Percentiles rank a stretch among this genome's conserved stretches.
phyloP scores from a whole-genome alignment of 352 stramenopile genomes.

The Nothophytophthora sp. region DNA sequence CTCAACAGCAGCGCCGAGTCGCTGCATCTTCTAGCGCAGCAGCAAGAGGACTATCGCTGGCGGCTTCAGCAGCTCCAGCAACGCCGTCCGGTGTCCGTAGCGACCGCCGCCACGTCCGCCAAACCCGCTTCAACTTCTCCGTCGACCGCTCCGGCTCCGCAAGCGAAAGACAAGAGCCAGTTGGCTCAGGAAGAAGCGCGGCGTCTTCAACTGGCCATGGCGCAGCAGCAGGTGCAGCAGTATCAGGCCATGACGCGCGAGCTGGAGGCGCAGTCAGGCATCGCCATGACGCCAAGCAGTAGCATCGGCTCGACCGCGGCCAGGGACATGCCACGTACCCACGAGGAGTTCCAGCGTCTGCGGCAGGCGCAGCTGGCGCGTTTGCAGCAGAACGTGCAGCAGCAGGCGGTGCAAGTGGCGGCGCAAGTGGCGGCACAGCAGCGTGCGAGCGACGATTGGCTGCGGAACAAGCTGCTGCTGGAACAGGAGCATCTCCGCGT shows the following conservation, averaged over 20 bases:
- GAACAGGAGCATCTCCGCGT: constrained; percentile 51
- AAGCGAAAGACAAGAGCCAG: constrained; percentile 8
- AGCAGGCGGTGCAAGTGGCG: constrained; percentile 31
- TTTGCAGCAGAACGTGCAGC: constrained; percentile 53
- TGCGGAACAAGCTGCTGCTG: constrained; percentile 41
- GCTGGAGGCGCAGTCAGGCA: constrained; percentile 15
- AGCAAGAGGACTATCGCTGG: constrained; percentile 42
- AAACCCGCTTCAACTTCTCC: constrained; percentile 39
- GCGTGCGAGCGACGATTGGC: constrained; percentile 31
- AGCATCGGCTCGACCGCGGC: neutral
- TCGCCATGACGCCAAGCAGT: constrained; percentile 12
- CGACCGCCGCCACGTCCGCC: constrained; percentile 38
- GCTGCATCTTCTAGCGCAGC: constrained; percentile 31
- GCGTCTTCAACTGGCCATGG: constrained; percentile 41
- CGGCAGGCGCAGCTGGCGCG: constrained; percentile 49
- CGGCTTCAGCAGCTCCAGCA: constrained; percentile 24
- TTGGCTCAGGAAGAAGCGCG: constrained; percentile 22
- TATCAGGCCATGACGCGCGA: constrained; percentile 28
- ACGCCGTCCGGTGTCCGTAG: constrained; percentile 5
- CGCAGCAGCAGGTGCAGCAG: constrained; percentile 40
- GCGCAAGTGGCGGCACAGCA: constrained; percentile 33
- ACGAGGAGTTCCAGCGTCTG: constrained; percentile 46
- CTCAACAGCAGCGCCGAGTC: constrained; percentile 8
- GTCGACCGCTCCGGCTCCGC: constrained; percentile 33
- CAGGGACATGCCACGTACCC: constrained; percentile 20